Evolutionary conservation across 257 asterid genomes (phyloP), one percentile per base, ranked within the genome.

Genomic region (Cordia subcordata): DNA sequence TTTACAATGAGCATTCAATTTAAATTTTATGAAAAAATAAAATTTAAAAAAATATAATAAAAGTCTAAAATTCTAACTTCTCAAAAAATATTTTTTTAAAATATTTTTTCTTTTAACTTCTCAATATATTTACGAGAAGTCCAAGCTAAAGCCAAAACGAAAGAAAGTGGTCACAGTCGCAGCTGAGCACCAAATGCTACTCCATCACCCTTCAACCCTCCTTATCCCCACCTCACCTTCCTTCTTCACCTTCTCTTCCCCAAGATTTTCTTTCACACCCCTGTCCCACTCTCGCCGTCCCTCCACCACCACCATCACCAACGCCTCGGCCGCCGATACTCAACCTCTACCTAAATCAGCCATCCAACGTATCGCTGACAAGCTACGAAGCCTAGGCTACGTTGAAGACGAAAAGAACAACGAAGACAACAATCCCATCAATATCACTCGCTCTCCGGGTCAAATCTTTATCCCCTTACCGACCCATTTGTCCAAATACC

Each of bases 351-450:
- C 96, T 20, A 79, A 85, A 19, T 79, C 96, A 55, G 94, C 99
- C 60, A 83, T 93, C 50, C 81, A 70, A 35, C 66, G 96, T 39
- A 89, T 93, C 16, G 90, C 96, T 4, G 90, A 93, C 62, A 93
- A 93, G 80, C 97, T 89, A 35, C 91, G 95, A 0, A 80, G 78
- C 79, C 97, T 93, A 11, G 97, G 99, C 11, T 93, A 81, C 66
- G 88, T 80, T 21, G 86, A 80, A 62, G 89, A 86, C 27, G 76
- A 79, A 8, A 64, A 56, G 10, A 40, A 57, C 39, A 60, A 65
- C 37, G 61, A 77, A 51, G 75, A 61, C 55, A 49, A 20, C 62
- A 50, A 56, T 20, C 32, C 17, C 45, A 37, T 13, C 39, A 58
- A 10, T 47, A 75, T 37, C 67, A 58, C 67, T 11, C 67, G 65